These are phyloP conservation scores for Leccinum solheimii DNA, from an alignment of 1,284 basidiomycete species.

Conservation along the genomic window DNA sequence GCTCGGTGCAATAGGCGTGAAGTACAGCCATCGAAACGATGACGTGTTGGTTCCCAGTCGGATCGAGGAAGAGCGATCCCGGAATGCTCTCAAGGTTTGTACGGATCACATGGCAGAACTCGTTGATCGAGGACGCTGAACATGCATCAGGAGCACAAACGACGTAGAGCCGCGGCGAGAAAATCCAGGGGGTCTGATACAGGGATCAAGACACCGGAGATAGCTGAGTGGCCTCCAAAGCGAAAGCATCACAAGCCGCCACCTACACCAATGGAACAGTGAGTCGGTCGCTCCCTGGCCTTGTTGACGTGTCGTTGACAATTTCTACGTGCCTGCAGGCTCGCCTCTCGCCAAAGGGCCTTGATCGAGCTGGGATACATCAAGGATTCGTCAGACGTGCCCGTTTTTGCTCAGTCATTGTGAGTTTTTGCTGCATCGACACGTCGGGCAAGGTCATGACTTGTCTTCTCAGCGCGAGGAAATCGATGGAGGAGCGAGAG, in stretches of 20 bases:
- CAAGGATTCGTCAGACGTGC: slow-evolving; percentile 47
- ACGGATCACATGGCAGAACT: not conserved
- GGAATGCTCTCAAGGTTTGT: slow-evolving; percentile 51
- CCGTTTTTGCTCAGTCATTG: slow-evolving; percentile 63
- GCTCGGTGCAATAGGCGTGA: slow-evolving; percentile 59
- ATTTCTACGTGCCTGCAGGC: slow-evolving; percentile 35
- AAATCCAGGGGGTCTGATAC: slow-evolving; percentile 26
- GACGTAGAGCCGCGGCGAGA: slow-evolving; percentile 29
- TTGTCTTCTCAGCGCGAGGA: slow-evolving; percentile 38
- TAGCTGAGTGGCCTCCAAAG: slow-evolving; percentile 60
- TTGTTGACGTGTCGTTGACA: slow-evolving; percentile 3
- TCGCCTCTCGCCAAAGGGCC: slow-evolving; percentile 54
- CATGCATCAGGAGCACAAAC: slow-evolving; percentile 29
- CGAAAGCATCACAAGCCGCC: slow-evolving; percentile 56
- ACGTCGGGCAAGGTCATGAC: slow-evolving; percentile 1
- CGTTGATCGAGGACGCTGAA: slow-evolving; percentile 8
- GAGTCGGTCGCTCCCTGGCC: slow-evolving; percentile 21
- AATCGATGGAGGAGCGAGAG: slow-evolving; percentile 43
- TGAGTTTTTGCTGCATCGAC: slow-evolving; percentile 37
- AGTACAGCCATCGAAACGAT: slow-evolving; percentile 72
- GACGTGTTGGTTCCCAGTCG: slow-evolving; percentile 65
- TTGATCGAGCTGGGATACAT: slow-evolving; percentile 62
- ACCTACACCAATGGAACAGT: slow-evolving; percentile 53
- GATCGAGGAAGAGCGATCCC: slow-evolving; percentile 63
- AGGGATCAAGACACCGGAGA: slow-evolving; percentile 32